Conservation (phyloP, 192 early-diverging fungal species). For the Fimicolochytrium jonesii region DNA sequence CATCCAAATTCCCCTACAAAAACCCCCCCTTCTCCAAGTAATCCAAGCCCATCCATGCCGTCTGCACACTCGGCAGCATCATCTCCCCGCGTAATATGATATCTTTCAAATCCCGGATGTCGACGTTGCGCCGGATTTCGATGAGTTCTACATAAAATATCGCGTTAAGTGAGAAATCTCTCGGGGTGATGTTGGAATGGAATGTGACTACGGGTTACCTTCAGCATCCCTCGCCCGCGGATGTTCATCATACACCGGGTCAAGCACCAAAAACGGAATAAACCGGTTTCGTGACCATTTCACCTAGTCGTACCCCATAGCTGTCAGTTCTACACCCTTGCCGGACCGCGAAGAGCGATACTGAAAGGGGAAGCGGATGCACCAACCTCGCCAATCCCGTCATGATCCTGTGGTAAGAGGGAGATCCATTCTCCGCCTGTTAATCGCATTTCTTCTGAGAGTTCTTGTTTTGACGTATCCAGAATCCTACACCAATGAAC, state of each 20-base stretch:
- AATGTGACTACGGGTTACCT: no score
- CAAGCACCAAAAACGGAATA: constrained; percentile 49
- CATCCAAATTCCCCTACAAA: background rate
- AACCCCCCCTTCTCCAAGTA: constrained; percentile 1
- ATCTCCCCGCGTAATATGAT: constrained; percentile 16
- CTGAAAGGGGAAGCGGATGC: no score
- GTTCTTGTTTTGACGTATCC: constrained; percentile 49
- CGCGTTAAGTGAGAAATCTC: no score
- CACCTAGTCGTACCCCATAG: no score
- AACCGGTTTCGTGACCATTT: constrained; percentile 61
- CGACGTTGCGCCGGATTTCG: constrained; percentile 11
- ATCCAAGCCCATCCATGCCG: constrained; percentile 12
- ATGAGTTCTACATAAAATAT: constrained; percentile 5
- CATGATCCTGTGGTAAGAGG: constrained; percentile 37
- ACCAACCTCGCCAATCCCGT: constrained; percentile 47
- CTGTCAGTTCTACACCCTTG: no score
- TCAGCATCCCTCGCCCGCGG: constrained; percentile 48
- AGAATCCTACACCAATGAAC: constrained; percentile 21
- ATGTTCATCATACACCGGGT: constrained; percentile 37
- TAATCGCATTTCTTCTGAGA: constrained; percentile 56
- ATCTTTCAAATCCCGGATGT: constrained; percentile 10
- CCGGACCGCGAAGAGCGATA: no score
- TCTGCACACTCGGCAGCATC: constrained; percentile 25
- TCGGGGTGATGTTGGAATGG: no score
- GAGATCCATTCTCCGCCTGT: constrained; percentile 46